Evolutionary conservation across 2,329 filamentous ascomycete species (phyloP).

Genomic region (Aspergillus sp.): DNA sequence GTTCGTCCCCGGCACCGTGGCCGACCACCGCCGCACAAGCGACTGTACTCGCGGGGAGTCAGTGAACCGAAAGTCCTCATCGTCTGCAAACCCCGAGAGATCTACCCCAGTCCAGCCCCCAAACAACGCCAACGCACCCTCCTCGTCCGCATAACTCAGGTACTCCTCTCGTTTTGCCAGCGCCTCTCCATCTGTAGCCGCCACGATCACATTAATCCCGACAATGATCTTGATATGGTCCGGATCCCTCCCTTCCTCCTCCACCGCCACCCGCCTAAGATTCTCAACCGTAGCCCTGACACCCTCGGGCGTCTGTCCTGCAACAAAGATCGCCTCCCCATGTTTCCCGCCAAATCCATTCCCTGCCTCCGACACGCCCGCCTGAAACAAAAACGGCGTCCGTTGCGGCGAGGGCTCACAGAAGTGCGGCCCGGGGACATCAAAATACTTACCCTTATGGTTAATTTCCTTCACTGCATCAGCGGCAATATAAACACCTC

Average conservation of each 20-base stretch:
- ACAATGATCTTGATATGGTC: conserved; percentile 40
- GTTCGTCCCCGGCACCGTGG: conserved; percentile 39
- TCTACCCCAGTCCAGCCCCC: conserved; percentile 43
- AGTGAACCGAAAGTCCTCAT: conserved; percentile 46
- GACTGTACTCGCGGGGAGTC: conserved; percentile 41
- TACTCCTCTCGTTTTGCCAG: conserved; percentile 40
- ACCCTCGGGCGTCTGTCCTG: conserved; percentile 39
- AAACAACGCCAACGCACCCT: conserved; percentile 42
- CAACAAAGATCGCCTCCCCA: conserved; percentile 43
- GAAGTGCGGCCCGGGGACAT: conserved; percentile 39
- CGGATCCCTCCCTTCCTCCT: conserved; percentile 33
- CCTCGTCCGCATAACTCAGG: conserved; percentile 39
- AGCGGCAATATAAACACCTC: conserved; percentile 14
- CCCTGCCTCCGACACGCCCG: conserved; percentile 42
- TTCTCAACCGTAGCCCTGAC: conserved; percentile 37
- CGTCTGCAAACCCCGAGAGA: conserved; percentile 39
- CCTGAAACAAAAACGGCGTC: conserved; percentile 47
- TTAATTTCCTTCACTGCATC: conserved; percentile 27
- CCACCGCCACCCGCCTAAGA: conserved; percentile 32
- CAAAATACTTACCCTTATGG: conserved; percentile 35
- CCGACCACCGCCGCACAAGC: conserved; percentile 43
- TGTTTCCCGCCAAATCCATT: conserved; percentile 41
- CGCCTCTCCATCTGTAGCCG: conserved; percentile 41
- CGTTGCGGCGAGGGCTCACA: conserved; percentile 30
- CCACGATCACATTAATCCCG: conserved; percentile 43